Evolutionary conservation across 192 early-diverging fungal genomes (phyloP).

Genomic region (Backusella westeae): DNA sequence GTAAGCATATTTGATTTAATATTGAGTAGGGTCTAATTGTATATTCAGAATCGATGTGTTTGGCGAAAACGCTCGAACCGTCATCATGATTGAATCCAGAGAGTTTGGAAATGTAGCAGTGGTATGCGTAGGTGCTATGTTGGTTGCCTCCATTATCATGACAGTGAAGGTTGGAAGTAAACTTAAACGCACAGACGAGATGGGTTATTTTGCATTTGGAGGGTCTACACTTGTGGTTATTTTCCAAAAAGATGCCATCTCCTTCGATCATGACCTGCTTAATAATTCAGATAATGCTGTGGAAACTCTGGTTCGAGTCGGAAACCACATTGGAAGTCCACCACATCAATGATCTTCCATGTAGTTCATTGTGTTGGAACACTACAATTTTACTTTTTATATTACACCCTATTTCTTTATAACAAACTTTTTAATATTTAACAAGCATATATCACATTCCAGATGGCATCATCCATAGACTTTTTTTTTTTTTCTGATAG

Average conservation of each 20-base stretch:
- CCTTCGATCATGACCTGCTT: slow-evolving; percentile 70
- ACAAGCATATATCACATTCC: not conserved
- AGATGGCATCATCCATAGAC: not conserved
- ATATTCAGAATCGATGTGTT: slow-evolving; percentile 62
- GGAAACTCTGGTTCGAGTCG: slow-evolving; percentile 57
- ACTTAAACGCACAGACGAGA: slow-evolving; percentile 67
- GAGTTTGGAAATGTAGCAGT: slow-evolving; percentile 71
- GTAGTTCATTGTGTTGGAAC: not conserved
- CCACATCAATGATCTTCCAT: not conserved
- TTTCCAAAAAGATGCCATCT: slow-evolving; percentile 60
- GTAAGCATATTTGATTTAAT: not conserved
- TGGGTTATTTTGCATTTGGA: slow-evolving; percentile 83
- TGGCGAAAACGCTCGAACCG: slow-evolving; percentile 71
- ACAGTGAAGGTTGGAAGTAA: slow-evolving; percentile 41
- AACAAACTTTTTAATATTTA: too few species aligned
- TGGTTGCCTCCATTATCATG: slow-evolving; percentile 77
- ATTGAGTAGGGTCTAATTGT: not conserved
- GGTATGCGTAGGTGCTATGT: slow-evolving; percentile 78
- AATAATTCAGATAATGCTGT: slow-evolving; percentile 61
- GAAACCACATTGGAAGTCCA: slow-evolving; percentile 12
- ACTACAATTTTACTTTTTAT: not conserved
- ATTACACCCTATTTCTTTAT: not conserved
- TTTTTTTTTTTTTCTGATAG: too few species aligned
- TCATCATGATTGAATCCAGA: slow-evolving; percentile 61
- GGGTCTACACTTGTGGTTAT: slow-evolving; percentile 71